phyloP scores from a whole-genome alignment of 2,329 filamentous ascomycete genomes.

The Neonectria punicea region DNA sequence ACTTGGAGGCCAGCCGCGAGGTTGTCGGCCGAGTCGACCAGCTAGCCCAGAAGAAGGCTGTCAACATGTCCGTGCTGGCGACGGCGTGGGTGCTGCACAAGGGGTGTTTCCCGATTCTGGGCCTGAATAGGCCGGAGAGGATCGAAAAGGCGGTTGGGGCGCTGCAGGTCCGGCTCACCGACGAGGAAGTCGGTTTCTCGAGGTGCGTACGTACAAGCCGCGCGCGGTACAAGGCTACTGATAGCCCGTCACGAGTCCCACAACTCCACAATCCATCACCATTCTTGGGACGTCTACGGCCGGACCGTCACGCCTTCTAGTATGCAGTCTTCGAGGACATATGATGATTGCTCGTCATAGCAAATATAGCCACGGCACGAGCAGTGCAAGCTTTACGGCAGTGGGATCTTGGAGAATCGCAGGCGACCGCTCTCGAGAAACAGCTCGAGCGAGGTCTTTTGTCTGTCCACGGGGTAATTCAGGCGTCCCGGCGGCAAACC shows the following conservation, averaged over 20 bases:
- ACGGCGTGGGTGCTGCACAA: slow-evolving; percentile 70
- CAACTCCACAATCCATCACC: no score
- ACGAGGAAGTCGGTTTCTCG: slow-evolving; percentile 70
- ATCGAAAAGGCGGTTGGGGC: slow-evolving; percentile 69
- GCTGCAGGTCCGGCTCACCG: slow-evolving; percentile 59
- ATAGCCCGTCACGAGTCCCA: background rate
- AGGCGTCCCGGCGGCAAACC: slow-evolving; percentile 21
- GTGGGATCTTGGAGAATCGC: background rate
- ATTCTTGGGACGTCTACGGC: background rate
- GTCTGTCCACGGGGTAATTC: slow-evolving; percentile 2
- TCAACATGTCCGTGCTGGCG: slow-evolving; percentile 72
- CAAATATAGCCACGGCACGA: slow-evolving; percentile 8
- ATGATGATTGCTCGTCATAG: slow-evolving; percentile 15
- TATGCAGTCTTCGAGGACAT: background rate
- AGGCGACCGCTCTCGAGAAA: background rate
- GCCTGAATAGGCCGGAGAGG: slow-evolving; percentile 65
- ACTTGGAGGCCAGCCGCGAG: slow-evolving; percentile 32
- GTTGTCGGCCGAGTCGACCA: slow-evolving; percentile 56
- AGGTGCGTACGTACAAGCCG: slow-evolving; percentile 66
- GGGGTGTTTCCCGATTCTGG: slow-evolving; percentile 68
- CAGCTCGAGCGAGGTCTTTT: background rate
- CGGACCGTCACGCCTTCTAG: slow-evolving; percentile 1
- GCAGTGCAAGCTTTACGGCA: slow-evolving; percentile 5
- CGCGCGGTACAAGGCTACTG: slow-evolving; percentile 53
- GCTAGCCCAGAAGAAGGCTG: slow-evolving; percentile 64